Evolutionary conservation across 2,329 filamentous ascomycete species (phyloP), one percentile per base, ranked within the genome.

Genomic region (Truncatella angustata): DNA sequence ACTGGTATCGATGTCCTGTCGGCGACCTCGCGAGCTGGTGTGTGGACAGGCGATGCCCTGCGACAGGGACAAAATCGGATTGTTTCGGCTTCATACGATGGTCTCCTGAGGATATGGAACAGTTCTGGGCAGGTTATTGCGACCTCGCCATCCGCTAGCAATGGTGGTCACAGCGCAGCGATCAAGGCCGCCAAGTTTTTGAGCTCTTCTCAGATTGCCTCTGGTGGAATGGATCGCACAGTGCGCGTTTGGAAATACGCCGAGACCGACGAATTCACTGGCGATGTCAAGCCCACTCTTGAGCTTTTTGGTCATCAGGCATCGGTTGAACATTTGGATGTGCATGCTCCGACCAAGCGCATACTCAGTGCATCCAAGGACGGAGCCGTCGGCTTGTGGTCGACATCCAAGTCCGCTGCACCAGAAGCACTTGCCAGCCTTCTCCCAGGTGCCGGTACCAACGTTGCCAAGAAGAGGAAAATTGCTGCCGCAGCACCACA

Each of bases 41-140:
- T 69, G 50, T 86, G 82, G 80, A 75, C 77, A 9, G 76, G 73
- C 45, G 74, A 73, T 45, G 67, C 69, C 43, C 72, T 79, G 62
- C 69, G 71, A 23, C 71, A 72, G 34, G 81, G 84, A 20, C 82
- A 86, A 58, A 84, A 89, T 62, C 78, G 89, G 56, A 87, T 97
- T 54, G 74, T 96, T n/a, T 95, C 91, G n/a, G 91, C 86, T 26
- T 93, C 90, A 44, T 97, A 96, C 66, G 94, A 99, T 68, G 93
- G 93, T 7, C 73, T 96, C 14, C 73, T 97, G 51, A 81, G 92
- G 59, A 80, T 97, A 57, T 99, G 94, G 93, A 89, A 94, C 62
- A 86, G 86, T 58, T 92, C 91, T 1, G 91, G 90, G n/a, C 81
- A 94, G 55, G 77, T 88, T n/a, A 77, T 96, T 52, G 89, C 90